A percentile compares a stretch with the other conserved stretches of the same genome.
These are phyloP conservation scores for Aspergillus costaricaensis DNA, from an alignment of 2,329 filamentous ascomycete genomes.

Conservation along the genomic window DNA sequence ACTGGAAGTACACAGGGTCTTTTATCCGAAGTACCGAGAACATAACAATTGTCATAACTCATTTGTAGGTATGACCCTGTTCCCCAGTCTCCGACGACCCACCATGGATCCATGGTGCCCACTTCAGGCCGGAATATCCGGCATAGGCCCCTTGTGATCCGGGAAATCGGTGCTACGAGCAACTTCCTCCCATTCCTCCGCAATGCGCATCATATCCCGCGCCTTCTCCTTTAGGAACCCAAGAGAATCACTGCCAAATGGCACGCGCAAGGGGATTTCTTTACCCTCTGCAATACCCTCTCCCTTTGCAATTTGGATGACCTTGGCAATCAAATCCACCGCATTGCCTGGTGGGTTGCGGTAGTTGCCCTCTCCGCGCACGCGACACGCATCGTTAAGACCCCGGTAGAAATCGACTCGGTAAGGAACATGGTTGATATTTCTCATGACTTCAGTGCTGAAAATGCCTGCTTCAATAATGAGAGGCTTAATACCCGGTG, in stretches of 20 bases:
- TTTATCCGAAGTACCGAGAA: no score
- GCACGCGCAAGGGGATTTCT: background rate
- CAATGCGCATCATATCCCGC: background rate
- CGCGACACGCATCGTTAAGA: background rate
- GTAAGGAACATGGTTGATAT: background rate
- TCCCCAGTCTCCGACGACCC: no score
- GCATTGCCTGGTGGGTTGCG: background rate
- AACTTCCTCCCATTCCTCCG: background rate
- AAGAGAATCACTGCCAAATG: background rate
- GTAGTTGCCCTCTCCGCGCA: background rate
- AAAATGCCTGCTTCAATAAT: slow-evolving; percentile 1
- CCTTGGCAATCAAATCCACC: background rate
- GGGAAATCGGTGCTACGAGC: background rate
- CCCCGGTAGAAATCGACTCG: background rate
- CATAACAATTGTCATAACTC: no score
- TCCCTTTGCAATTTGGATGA: background rate
- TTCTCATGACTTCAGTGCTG: slow-evolving; percentile 2
- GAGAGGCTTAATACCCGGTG: slow-evolving; percentile 5
- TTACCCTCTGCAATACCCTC: background rate
- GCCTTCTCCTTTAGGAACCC: background rate
- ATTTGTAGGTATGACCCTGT: no score
- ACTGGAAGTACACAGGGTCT: no score
- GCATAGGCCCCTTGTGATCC: background rate
- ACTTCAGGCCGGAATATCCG: background rate
- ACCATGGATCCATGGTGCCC: no score